phyloP scores from a whole-genome alignment of 306 rosid genomes.

The Canavalia gladiata region DNA sequence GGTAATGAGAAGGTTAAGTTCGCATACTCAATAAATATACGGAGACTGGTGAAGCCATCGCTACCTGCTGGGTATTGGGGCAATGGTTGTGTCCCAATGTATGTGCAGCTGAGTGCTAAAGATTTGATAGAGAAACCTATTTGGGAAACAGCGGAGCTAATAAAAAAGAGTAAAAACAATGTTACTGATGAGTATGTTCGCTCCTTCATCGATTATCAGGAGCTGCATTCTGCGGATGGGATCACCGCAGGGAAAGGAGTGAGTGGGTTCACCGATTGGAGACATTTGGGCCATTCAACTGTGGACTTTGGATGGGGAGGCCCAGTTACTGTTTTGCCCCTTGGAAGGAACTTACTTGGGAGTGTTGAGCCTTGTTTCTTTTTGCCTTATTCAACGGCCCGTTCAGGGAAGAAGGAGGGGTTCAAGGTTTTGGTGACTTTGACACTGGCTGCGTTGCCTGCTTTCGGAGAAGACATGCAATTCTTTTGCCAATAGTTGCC shows the following conservation, averaged over 20 bases:
- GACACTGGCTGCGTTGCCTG: constrained; percentile 65
- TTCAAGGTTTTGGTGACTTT: constrained; percentile 73
- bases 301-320: constrained; percentile 99
- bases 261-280: constrained; percentile 93
- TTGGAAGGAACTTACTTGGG: constrained; percentile 74
- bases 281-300: constrained; percentile 83
- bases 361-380: constrained; percentile 86
- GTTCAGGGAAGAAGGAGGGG: constrained; percentile 54
- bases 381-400: constrained; percentile 71
- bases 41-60: constrained; percentile 67
- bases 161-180: constrained; percentile 77
- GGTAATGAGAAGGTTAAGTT: constrained; percentile 70
- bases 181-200: constrained; percentile 75
- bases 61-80: constrained; percentile 85
- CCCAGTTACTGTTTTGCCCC: constrained; percentile 84
- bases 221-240: constrained; percentile 68
- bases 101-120: constrained; percentile 60
- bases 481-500: constrained; percentile 38
- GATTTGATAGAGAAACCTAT: constrained; percentile 65
- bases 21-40: constrained; percentile 72
- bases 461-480: constrained; percentile 68
- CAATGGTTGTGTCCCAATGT: constrained; percentile 87
- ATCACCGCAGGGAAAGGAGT: constrained; percentile 76
- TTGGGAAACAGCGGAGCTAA: constrained; percentile 76
- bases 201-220: constrained; percentile 76